Percentiles rank a stretch among this genome's conserved stretches.
phyloP scores from a whole-genome alignment of 257 asterid species.

The Solanum bulbocastanum region DNA sequence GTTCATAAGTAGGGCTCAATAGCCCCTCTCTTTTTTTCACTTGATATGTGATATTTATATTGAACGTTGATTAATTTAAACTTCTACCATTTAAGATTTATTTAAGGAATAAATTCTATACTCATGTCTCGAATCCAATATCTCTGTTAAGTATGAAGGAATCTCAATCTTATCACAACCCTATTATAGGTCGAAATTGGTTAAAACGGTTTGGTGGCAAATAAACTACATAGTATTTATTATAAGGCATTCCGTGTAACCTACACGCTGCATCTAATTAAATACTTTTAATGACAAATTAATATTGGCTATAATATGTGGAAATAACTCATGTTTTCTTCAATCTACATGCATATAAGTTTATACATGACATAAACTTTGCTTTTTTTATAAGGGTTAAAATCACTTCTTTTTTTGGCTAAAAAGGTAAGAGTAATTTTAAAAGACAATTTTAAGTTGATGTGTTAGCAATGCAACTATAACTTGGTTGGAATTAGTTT shows the following conservation, averaged over 20 bases:
- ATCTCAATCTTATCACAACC: neutral
- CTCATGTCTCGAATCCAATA: fast-evolving
- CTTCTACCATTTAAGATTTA: fast-evolving
- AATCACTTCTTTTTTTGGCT: neutral
- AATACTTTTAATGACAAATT: neutral
- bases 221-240: neutral
- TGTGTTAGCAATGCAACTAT: neutral
- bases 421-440: neutral
- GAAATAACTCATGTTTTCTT: neutral
- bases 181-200: neutral
- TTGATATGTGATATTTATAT: neutral
- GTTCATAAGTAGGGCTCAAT: neutral
- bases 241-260: neutral
- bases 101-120: neutral
- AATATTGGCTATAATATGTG: neutral
- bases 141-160: too few relatives aligned
- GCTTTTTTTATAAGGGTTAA: neutral
- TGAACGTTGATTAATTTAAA: neutral
- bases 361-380: neutral
- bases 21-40: neutral
- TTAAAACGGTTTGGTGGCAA: neutral
- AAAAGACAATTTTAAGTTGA: neutral
- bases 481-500: neutral
- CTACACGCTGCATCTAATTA: neutral
- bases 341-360: neutral